Evolutionary conservation across 257 asterid genomes (phyloP), one percentile per base, ranked within the genome.

Genomic region (Gentiana dahurica): DNA sequence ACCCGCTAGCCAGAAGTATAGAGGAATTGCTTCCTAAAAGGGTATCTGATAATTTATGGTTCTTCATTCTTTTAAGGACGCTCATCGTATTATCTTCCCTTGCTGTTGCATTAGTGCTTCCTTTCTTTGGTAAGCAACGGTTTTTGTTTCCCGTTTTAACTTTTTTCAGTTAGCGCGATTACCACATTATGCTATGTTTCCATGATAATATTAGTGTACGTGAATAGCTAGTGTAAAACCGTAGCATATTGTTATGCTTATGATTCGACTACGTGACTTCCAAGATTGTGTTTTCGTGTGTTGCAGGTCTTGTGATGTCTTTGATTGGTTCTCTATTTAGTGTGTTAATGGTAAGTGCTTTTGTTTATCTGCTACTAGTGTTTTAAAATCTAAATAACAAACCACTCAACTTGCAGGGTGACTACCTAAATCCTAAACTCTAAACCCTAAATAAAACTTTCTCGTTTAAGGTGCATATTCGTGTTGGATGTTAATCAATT

Each of bases 281-380:
- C 52, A 46, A 6, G 15, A 12, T 51, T 6, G 53, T 32, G 36
- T 50, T 60, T 55, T 32, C 51, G 37, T 58, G 54, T 35, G 57
- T 66, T 73, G 70, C 82, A 89, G 95, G 95, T 71, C 79, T 78
- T 33, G 78, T 86, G 79, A 89, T 86, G 95, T 80, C 97, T 68
- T 69, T 89, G 62, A 75, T 82, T 63, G 97, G 95, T 51, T 89
- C 95, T 12, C 81, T 89, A 63, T 75, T 84, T 57, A 84, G 95
- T 56, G 62, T 85, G 60, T 80, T 89, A 36, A 77, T 86, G 95
- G 95, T 89, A 73, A 77, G 81, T 67, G 49, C 37, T 36, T 36
- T 47, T 24, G 24, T 24, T 24, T 24, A 24, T 24, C 15, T 2
- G 34, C 67, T 32, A 33, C 12, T 54, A 13, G 32, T 38, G 58